Conservation (phyloP, 2,329 filamentous ascomycete genomes). For the Rutstroemia sp. region DNA sequence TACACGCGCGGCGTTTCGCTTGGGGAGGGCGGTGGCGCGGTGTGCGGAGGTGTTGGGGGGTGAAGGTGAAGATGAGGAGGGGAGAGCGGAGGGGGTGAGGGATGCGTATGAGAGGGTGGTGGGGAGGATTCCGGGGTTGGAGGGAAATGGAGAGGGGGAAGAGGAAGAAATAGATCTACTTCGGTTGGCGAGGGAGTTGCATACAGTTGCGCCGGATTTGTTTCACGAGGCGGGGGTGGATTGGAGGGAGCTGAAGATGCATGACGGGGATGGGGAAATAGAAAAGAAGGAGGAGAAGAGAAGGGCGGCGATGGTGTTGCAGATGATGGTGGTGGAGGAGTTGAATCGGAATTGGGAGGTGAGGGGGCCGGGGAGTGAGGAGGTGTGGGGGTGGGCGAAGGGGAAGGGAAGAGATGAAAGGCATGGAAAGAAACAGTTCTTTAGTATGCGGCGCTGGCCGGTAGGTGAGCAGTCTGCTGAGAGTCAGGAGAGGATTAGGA, state of each 20-base stretch:
- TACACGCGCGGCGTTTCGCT: slow-evolving; percentile 15
- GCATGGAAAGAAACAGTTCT: slow-evolving; percentile 10
- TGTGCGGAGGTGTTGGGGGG: background rate
- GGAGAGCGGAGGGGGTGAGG: too few relatives aligned
- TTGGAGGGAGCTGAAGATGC: background rate
- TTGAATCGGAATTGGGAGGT: slow-evolving; percentile 25
- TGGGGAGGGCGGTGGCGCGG: slow-evolving; percentile 18
- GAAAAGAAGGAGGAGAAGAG: too few relatives aligned
- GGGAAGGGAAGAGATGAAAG: background rate
- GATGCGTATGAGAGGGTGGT: background rate
- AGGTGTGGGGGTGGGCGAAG: slow-evolving; percentile 18
- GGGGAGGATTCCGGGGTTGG: background rate
- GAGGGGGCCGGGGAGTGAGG: slow-evolving; percentile 21
- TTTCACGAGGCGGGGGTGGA: slow-evolving; percentile 7
- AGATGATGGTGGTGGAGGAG: slow-evolving; percentile 24
- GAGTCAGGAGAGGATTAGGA: slow-evolving; percentile 11
- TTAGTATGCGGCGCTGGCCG: slow-evolving; percentile 20
- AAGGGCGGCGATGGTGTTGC: background rate
- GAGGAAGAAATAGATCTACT: slow-evolving; percentile 8
- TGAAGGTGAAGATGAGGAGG: background rate
- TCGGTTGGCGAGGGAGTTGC: slow-evolving; percentile 16
- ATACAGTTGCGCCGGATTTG: slow-evolving; percentile 18
- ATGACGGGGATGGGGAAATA: background rate
- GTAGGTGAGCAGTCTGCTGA: slow-evolving; percentile 15
- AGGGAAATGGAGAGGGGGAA: too few relatives aligned